phyloP scores from a whole-genome alignment of 1,139 yeast genomes.

The Starmera stellimalicola region DNA sequence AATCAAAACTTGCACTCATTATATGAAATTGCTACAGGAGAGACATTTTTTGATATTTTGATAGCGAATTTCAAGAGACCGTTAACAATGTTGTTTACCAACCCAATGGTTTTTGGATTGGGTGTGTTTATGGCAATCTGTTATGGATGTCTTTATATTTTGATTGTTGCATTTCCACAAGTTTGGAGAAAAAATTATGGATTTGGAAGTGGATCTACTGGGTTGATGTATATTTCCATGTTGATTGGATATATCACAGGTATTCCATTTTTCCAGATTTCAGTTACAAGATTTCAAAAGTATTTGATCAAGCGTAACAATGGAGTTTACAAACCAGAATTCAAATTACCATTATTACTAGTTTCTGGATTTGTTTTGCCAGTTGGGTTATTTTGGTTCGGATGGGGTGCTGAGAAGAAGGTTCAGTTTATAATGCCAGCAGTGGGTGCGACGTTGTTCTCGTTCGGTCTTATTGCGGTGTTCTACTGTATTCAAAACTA shows the following conservation, averaged over 20 bases:
- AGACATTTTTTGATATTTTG: constrained; percentile 27
- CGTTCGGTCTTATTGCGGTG: constrained; percentile 43
- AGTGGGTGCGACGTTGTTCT: constrained; percentile 45
- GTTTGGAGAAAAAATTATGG: constrained; percentile 41
- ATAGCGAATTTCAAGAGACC: constrained; percentile 41
- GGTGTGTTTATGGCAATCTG: constrained; percentile 56
- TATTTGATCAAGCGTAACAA: constrained; percentile 29
- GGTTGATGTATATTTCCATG: constrained; percentile 47
- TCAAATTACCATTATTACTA: constrained; percentile 36
- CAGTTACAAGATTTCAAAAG: constrained; percentile 31
- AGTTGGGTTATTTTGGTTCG: constrained; percentile 48
- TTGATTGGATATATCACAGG: constrained; percentile 44
- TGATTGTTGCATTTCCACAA: constrained; percentile 49
- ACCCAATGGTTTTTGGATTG: constrained; percentile 56
- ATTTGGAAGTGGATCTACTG: constrained; percentile 38
- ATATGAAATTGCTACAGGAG: constrained; percentile 43
- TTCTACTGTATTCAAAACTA: constrained; percentile 54
- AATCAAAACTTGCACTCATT: constrained; percentile 48
- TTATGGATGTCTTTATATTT: constrained; percentile 53
- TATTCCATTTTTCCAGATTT: constrained; percentile 33
- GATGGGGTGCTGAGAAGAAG: constrained; percentile 49
- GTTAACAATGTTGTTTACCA: constrained; percentile 36
- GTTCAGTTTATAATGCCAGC: constrained; percentile 49
- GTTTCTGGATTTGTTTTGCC: constrained; percentile 39
- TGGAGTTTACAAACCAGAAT: constrained; percentile 52